These are phyloP conservation scores for Brassica balearica DNA, from an alignment of 441 rosid species.

Conservation along the genomic window DNA sequence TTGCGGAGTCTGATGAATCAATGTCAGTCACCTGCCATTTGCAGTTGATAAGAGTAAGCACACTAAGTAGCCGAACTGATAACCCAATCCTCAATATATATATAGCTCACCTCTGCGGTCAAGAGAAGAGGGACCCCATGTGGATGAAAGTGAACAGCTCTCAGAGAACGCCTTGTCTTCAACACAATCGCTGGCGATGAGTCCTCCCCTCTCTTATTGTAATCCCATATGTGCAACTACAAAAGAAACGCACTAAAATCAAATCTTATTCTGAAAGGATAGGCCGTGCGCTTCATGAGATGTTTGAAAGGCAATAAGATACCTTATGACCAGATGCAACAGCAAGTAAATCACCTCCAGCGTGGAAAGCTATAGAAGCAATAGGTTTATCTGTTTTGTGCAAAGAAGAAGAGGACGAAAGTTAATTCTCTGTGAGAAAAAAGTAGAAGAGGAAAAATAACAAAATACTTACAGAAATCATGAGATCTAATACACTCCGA, in stretches of 20 bases:
- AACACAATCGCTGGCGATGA: slow-evolving; percentile 80
- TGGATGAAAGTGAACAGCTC: slow-evolving; percentile 99
- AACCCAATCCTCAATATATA: slow-evolving; percentile 14
- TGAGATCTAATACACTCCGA: slow-evolving; percentile 91
- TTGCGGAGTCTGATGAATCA: slow-evolving; percentile 88
- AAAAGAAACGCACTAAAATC: slow-evolving; percentile 5
- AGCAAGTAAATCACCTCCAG: slow-evolving; percentile 91
- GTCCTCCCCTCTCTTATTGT: slow-evolving; percentile 74
- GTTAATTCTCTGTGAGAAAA: slow-evolving; percentile 8
- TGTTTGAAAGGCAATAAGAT: slow-evolving; percentile 36
- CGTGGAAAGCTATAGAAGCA: slow-evolving; percentile 98
- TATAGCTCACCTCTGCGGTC: slow-evolving; percentile 86
- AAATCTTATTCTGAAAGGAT: background rate
- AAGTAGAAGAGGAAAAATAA: slow-evolving; percentile 11
- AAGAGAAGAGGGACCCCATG: slow-evolving; percentile 91
- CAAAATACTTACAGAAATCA: slow-evolving; percentile 75
- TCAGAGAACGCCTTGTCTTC: slow-evolving; percentile 89
- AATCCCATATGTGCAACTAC: slow-evolving; percentile 90
- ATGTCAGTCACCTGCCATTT: slow-evolving; percentile 95
- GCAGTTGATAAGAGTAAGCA: slow-evolving; percentile 46
- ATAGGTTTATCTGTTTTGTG: slow-evolving; percentile 77
- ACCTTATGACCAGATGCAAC: slow-evolving; percentile 99
- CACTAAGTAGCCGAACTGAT: slow-evolving; percentile 13
- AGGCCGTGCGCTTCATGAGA: slow-evolving; percentile 3
- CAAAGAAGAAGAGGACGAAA: slow-evolving; percentile 28